Evolutionary conservation across 768 basidiomycete genomes (phyloP), one percentile per base, ranked within the genome.

Genomic region (Fomitopsis serialis): DNA sequence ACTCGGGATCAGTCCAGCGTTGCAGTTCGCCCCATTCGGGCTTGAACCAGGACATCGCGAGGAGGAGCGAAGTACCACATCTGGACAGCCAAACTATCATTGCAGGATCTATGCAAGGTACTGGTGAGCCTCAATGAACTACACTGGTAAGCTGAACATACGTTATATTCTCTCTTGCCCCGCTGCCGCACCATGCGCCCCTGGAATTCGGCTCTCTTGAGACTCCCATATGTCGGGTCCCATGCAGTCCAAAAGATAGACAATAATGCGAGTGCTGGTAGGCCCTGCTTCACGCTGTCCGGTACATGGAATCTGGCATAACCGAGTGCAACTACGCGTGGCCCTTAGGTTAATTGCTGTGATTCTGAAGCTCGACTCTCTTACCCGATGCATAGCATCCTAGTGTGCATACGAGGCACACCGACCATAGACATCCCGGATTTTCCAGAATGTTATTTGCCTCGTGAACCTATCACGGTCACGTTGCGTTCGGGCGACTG

Each of bases 201-300:
- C 72, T 91, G 88, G 40, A 78, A 71, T 59, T 80, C 78, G 12
- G 85, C 82, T 58, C 72, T 77, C 58, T 77, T 76, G 50, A 80
- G 71, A 10, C 78, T 72, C 22, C 77, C 69, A 67, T 92, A 92
- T 19, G 87, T 88, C 12, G 91, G 92, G 64, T 96, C 84, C 93
- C 93, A 96, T 1, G 78, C 81, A 0, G 83, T 82, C 86, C 92
- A 95, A 6, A 86, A 62, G 15, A 93, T 63, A 19, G 92, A 92
- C 15, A 80, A 11, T 0, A 84, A 42, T 25, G 74, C 69, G 19
- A 88, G 42, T 3, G 74, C 25, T 2, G 88, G 83, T 48, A 86
- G 37, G 24, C 29, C 51, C 36, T 27, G 54, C 51, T 58, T 19
- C 11, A 49, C 3, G 29, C 24, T n/a, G 32, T 15, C 43, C 11